phyloP scores from a whole-genome alignment of 331 rosid genomes.

The Pyrus hybrid region DNA sequence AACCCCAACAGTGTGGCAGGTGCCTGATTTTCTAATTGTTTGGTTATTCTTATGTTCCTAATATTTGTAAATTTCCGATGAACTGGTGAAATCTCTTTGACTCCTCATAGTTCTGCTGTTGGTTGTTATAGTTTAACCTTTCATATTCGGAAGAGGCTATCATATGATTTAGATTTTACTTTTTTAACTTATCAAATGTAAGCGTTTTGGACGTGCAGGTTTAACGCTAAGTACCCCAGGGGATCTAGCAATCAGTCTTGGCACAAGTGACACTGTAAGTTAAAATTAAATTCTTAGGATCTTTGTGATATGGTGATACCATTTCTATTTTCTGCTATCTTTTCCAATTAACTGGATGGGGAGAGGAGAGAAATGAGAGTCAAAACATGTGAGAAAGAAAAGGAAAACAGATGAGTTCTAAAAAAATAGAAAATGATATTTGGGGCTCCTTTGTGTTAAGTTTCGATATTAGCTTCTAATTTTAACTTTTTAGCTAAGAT shows the following conservation, averaged over 20 bases:
- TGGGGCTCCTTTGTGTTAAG: not conserved
- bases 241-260: conserved; percentile 93
- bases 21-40: conserved; percentile 14
- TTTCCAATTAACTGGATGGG: not conserved
- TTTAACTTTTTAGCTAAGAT: not conserved
- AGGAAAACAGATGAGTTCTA: not conserved
- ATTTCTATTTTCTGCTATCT: not conserved
- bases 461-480: not conserved
- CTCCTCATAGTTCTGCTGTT: not conserved
- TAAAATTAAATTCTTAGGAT: not conserved
- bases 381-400: not conserved
- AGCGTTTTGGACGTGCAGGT: conserved; percentile 36
- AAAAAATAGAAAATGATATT: not conserved
- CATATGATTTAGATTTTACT: not conserved
- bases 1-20: conserved; percentile 98
- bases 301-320: not conserved
- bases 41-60: too few relatives aligned
- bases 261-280: conserved; percentile 96
- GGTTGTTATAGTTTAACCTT: not conserved
- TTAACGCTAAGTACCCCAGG: conserved; percentile 88
- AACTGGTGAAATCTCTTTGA: not conserved
- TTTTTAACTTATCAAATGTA: too few relatives aligned
- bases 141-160: not conserved
- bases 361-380: not conserved
- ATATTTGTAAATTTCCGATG: not conserved